Base-by-base conservation (phyloP, 768 basidiomycete species). In the Serpula lacrymans region DNA sequence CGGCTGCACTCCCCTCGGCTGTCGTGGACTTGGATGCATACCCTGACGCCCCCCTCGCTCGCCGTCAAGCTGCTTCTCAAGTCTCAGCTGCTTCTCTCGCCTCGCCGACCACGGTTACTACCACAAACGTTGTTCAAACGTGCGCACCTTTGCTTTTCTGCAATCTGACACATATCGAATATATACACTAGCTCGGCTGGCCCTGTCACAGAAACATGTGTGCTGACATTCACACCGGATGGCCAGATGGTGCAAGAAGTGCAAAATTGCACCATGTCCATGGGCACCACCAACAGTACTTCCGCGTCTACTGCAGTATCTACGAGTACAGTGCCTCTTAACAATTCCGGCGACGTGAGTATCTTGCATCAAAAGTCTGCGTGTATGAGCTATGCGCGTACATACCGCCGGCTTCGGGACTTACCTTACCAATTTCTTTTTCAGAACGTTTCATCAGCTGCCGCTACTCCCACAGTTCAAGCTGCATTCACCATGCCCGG, bases 401-500 rank as follows among this genome's bases (percentile, higher is more conserved):
- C n/a, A n/a, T n/a, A n/a, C n/a, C n/a, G n/a, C n/a, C n/a, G 12
- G 37, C 34, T 14, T 43, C 54, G 27, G 9, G n/a, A 28, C n/a
- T 28, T 16, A 43, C 59, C 18, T 36, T 53, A 32, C 16, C 42
- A 22, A 30, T 47, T 21, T 47, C 48, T 3, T 30, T 43, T 24
- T 41, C 45, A 51, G 49, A 35, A 43, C 10, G 43, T 57, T 8
- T 54, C 64, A 11, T 62, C 65, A 9, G 59, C 58, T 32, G 43
- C 58, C 14, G 43, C 63, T 4, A 48, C 62, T 22, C 50, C 67
- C 18, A 46, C 46, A 18, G 49, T 52, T 2, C 50, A 53, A 7
- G 60, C 66, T 3, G 58, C 71, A 4, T 86, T 88, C 59, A 51
- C 64, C 22, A 64, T 89, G 26, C 89, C 89, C 9, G 89, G 89